Percentiles rank a stretch among this genome's conserved stretches.
Conservation (phyloP, 306 rosid species). For the Quercus gilva region DNA sequence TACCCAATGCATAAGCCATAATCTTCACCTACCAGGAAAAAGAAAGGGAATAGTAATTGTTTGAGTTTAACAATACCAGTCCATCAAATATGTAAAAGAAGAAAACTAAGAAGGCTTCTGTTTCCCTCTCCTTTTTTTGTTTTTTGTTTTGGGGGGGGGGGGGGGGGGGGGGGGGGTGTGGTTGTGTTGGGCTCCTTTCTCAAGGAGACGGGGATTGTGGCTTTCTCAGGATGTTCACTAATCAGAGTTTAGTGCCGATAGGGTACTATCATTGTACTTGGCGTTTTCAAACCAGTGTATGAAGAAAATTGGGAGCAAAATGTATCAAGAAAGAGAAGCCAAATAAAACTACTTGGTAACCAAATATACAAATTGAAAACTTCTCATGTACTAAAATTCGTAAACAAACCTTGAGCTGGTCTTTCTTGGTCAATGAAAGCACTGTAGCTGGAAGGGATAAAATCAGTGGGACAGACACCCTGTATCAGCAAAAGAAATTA, state of each 20-base stretch:
- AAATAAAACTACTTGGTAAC: not conserved
- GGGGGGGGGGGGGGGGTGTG: no score
- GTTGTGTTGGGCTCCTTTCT: no score
- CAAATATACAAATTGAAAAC: not conserved
- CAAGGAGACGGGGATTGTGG: no score
- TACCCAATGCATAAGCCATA: not conserved
- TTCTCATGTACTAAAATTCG: not conserved
- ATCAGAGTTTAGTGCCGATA: no score
- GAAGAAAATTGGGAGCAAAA: no score
- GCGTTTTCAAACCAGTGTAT: no score
- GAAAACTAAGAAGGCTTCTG: no score
- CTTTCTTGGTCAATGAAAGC: slow-evolving; percentile 72
- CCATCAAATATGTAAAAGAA: no score
- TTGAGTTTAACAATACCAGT: not conserved
- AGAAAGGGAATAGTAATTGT: not conserved
- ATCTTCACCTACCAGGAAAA: not conserved
- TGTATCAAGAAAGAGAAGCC: not conserved
- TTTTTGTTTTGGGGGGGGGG: no score
- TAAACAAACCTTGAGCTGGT: slow-evolving; percentile 72
- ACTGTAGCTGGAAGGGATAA: slow-evolving; percentile 85
- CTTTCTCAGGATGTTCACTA: no score
- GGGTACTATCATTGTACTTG: no score
- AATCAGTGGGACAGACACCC: slow-evolving; percentile 80
- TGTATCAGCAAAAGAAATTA: slow-evolving; percentile 33
- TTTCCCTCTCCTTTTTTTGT: no score